Evolutionary conservation across 495 filamentous ascomycete species (phyloP).

Genomic region (Podospora fimiseda): DNA sequence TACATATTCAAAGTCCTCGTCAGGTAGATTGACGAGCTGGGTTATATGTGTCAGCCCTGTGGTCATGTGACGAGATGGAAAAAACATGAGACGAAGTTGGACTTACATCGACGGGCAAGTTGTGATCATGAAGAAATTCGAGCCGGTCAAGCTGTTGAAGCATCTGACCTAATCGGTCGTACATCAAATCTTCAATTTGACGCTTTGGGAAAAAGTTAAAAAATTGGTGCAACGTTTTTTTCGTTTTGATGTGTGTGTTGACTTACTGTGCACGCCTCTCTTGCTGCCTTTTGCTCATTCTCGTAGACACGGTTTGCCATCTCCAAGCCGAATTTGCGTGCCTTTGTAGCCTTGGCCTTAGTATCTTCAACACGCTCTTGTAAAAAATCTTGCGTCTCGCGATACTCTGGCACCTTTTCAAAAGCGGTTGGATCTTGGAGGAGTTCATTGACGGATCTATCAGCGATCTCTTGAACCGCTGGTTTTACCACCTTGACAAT

Average conservation of each 20-base stretch:
- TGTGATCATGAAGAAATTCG: constrained; percentile 30
- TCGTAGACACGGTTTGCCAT: constrained; percentile 20
- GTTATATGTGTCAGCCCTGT: constrained; percentile 9
- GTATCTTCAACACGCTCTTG: constrained; percentile 22
- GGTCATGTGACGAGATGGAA: background rate
- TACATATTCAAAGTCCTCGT: constrained; percentile 27
- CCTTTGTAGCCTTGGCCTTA: constrained; percentile 15
- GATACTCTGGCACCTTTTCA: constrained; percentile 30
- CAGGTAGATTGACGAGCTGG: constrained; percentile 27
- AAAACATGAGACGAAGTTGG: background rate
- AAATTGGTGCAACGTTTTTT: background rate
- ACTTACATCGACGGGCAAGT: constrained; percentile 36
- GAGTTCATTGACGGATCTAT: constrained; percentile 32
- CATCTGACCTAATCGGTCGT: constrained; percentile 32
- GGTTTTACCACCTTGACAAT: constrained; percentile 36
- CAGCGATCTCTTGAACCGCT: constrained; percentile 37
- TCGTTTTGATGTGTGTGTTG: background rate
- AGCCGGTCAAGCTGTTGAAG: constrained; percentile 29
- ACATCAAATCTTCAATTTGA: constrained; percentile 24
- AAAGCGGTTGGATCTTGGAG: constrained; percentile 24
- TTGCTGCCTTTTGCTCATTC: constrained; percentile 7
- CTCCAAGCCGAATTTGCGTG: constrained; percentile 10
- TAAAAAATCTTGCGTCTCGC: constrained; percentile 23
- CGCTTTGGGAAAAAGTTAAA: constrained; percentile 5
- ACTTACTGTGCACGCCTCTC: constrained; percentile 18